Percentiles rank a stretch among this genome's conserved stretches.
These are phyloP conservation scores for Begonia peltatifolia DNA, from an alignment of 306 rosid species.

Conservation along the genomic window DNA sequence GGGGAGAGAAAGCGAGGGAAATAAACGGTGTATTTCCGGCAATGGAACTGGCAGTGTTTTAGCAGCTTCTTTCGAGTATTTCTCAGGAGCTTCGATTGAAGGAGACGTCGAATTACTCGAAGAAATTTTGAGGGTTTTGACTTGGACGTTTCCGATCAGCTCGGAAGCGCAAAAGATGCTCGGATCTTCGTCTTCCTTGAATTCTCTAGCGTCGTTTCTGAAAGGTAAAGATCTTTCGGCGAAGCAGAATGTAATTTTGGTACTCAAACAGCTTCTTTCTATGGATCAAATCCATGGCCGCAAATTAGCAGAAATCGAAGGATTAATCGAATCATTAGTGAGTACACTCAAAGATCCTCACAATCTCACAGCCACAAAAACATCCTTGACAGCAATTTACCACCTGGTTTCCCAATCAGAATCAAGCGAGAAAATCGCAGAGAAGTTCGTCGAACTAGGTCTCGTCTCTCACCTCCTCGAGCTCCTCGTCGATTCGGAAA, in stretches of 20 bases:
- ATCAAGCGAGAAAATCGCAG: conserved; percentile 3
- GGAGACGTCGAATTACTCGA: conserved; percentile 15
- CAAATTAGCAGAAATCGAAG: conserved; percentile 13
- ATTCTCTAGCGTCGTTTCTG: conserved; percentile 24
- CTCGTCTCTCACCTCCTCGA: conserved; percentile 18
- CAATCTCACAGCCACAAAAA: conserved; percentile 24
- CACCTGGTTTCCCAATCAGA: conserved; percentile 8
- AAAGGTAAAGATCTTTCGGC: conserved; percentile 22
- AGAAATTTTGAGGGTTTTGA: conserved; percentile 21
- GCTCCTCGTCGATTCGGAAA: conserved; percentile 16
- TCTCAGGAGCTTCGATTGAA: conserved; percentile 7
- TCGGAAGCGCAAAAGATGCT: conserved; percentile 17
- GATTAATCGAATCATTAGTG: conserved; percentile 20
- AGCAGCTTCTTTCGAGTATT: conserved; percentile 15
- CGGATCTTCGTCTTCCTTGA: conserved; percentile 17
- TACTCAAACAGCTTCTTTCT: conserved; percentile 20
- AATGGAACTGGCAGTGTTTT: conserved; percentile 16
- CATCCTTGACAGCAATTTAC: conserved; percentile 19
- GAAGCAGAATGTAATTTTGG: conserved; percentile 19
- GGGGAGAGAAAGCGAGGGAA: conserved; percentile 30
- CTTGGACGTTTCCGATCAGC: conserved; percentile 21
- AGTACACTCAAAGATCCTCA: conserved; percentile 28
- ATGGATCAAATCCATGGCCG: neutral
- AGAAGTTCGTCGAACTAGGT: conserved; percentile 13
- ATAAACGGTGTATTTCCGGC: conserved; percentile 19